phyloP scores from a whole-genome alignment of 2,329 filamentous ascomycete species.

The Graphilbum sp. region DNA sequence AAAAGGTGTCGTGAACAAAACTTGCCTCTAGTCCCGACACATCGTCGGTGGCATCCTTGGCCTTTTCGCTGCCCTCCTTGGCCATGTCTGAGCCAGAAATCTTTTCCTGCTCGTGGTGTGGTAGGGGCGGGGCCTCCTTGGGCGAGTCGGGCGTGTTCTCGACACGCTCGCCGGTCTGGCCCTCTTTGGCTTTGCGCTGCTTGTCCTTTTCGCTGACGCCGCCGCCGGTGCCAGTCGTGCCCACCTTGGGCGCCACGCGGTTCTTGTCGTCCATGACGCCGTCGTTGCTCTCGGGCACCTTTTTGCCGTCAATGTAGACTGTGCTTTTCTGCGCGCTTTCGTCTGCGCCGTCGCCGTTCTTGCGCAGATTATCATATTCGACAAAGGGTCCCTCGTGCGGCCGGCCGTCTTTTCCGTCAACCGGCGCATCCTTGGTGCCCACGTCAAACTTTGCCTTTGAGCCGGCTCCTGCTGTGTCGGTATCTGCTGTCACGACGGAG shows the following conservation, averaged over 20 bases:
- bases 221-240: constrained; percentile 75
- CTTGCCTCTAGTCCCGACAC: constrained; percentile 40
- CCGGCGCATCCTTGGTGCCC: constrained; percentile 60
- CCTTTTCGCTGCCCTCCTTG: constrained; percentile 21
- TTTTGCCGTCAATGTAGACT: constrained; percentile 39
- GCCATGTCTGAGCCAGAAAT: constrained; percentile 26
- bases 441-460: constrained; percentile 19
- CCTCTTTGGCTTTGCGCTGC: constrained; percentile 51
- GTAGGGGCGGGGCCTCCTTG: constrained; percentile 69
- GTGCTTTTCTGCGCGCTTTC: constrained; percentile 34
- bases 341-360: constrained; percentile 20
- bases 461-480: constrained; percentile 1
- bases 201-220: constrained; percentile 81
- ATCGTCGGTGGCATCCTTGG: constrained; percentile 23
- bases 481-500: neutral
- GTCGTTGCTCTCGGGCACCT: constrained; percentile 49
- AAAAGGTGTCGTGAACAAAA: no score
- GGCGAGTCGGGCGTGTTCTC: constrained; percentile 69
- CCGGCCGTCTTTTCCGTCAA: constrained; percentile 87
- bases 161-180: constrained; percentile 44
- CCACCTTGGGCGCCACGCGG: constrained; percentile 59
- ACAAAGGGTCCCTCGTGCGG: constrained; percentile 78
- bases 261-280: constrained; percentile 89
- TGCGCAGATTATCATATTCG: constrained; percentile 29
- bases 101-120: constrained; percentile 65